Conservation (phyloP, 129 eudicot genomes). For the Smallanthus sonchifolius region DNA sequence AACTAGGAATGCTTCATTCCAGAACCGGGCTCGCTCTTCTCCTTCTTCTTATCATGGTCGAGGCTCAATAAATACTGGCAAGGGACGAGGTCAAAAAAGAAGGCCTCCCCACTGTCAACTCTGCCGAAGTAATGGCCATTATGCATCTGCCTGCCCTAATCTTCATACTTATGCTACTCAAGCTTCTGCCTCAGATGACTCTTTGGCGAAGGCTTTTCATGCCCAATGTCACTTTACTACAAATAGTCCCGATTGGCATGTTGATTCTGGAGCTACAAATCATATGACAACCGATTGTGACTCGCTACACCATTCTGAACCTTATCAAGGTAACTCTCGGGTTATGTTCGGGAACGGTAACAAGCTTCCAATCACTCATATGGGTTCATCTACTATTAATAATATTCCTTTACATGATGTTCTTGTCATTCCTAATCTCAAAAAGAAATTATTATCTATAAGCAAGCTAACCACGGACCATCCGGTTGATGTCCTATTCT, state of each 20-base stretch:
- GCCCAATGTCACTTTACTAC: background rate
- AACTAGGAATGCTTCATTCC: too few species aligned
- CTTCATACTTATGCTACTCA: background rate
- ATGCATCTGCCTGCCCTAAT: background rate
- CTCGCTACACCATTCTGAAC: background rate
- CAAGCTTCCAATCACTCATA: background rate
- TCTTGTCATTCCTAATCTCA: too few species aligned
- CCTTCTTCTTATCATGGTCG: too few species aligned
- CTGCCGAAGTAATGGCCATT: background rate
- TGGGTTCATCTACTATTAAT: background rate
- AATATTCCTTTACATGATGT: too few species aligned
- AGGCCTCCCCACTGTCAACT: too few species aligned
- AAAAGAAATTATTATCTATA: too few species aligned
- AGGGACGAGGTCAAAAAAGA: too few species aligned
- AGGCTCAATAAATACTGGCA: too few species aligned
- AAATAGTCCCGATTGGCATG: background rate
- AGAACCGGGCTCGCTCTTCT: too few species aligned
- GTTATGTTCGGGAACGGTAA: background rate
- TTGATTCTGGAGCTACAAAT: background rate
- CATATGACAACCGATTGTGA: background rate
- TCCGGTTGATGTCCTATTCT: too few species aligned
- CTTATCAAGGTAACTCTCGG: background rate
- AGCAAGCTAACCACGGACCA: background rate
- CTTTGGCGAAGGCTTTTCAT: background rate
- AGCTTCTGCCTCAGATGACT: background rate